Conservation (phyloP, 2,329 filamentous ascomycete genomes). For the Clonostachys sp. region DNA sequence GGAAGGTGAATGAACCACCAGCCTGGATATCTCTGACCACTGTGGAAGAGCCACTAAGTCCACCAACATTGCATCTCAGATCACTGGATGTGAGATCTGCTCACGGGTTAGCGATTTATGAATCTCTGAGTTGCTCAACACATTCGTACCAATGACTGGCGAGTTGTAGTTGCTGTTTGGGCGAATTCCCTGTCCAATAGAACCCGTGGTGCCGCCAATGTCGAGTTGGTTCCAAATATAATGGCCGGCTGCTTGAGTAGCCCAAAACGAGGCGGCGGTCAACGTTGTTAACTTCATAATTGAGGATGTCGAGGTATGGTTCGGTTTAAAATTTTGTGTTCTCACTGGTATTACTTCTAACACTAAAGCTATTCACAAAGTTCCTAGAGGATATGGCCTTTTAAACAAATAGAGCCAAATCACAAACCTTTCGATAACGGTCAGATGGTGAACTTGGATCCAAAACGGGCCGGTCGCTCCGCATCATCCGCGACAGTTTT, state of each 20-base stretch:
- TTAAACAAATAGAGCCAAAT: too few relatives aligned
- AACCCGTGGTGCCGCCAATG: constrained; percentile 13
- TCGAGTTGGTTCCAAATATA: constrained; percentile 23
- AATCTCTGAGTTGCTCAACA: too few relatives aligned
- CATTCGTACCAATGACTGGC: constrained; percentile 17
- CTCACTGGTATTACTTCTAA: too few relatives aligned
- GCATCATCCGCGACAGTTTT: too few relatives aligned
- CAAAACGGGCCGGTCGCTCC: too few relatives aligned
- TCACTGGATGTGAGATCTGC: constrained; percentile 27
- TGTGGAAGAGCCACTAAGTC: constrained; percentile 17
- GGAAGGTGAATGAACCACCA: constrained; percentile 27
- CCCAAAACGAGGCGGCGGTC: constrained; percentile 1
- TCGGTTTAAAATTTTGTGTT: too few relatives aligned
- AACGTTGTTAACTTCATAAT: too few relatives aligned
- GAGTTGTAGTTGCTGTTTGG: constrained; percentile 29
- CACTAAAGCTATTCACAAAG: too few relatives aligned
- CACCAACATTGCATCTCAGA: constrained; percentile 30
- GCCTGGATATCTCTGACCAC: constrained; percentile 22
- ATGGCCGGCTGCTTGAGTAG: constrained; percentile 8
- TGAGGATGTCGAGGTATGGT: too few relatives aligned
- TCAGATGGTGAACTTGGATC: too few relatives aligned
- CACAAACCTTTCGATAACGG: too few relatives aligned
- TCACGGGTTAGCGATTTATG: not conserved
- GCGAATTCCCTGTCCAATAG: constrained; percentile 23
- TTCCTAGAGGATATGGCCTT: too few relatives aligned